Conservation (phyloP, 176 grass and related monocot genomes). For the Echinochloa phyllopogon region DNA sequence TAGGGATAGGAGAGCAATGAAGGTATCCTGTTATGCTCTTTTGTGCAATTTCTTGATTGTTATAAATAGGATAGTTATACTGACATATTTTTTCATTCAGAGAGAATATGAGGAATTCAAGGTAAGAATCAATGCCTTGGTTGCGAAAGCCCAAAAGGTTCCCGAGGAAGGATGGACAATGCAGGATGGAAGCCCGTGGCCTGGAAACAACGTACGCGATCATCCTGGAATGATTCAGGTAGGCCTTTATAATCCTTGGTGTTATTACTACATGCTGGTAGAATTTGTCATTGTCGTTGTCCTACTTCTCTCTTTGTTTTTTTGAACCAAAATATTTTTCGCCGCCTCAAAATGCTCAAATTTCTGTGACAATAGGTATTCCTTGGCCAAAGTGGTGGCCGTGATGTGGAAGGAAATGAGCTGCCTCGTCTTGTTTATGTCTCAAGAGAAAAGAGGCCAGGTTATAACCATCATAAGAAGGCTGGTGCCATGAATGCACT, state of each 20-base stretch:
- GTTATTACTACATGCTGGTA: slow-evolving; percentile 13
- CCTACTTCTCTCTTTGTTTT: background rate
- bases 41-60: background rate
- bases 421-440: slow-evolving; percentile 89
- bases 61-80: slow-evolving; percentile 39
- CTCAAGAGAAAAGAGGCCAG: slow-evolving; percentile 95
- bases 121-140: slow-evolving; percentile 89
- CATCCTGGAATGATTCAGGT: slow-evolving; percentile 99
- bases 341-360: slow-evolving; percentile 26
- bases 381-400: slow-evolving; percentile 93
- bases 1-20: slow-evolving; percentile 92
- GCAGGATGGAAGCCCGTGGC: slow-evolving; percentile 95
- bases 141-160: slow-evolving; percentile 89
- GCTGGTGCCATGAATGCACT: slow-evolving; percentile 95
- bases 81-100: slow-evolving; percentile 48
- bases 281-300: background rate
- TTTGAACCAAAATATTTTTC: background rate
- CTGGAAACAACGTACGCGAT: slow-evolving; percentile 93
- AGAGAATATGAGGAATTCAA: slow-evolving; percentile 97
- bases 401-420: slow-evolving; percentile 85
- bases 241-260: background rate
- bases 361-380: slow-evolving; percentile 66
- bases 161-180: slow-evolving; percentile 98
- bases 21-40: slow-evolving; percentile 56
- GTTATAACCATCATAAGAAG: slow-evolving; percentile 94